Evolutionary conservation across 768 basidiomycete genomes (phyloP), one percentile per base, ranked within the genome.

Genomic region (Termitomyces sp.): DNA sequence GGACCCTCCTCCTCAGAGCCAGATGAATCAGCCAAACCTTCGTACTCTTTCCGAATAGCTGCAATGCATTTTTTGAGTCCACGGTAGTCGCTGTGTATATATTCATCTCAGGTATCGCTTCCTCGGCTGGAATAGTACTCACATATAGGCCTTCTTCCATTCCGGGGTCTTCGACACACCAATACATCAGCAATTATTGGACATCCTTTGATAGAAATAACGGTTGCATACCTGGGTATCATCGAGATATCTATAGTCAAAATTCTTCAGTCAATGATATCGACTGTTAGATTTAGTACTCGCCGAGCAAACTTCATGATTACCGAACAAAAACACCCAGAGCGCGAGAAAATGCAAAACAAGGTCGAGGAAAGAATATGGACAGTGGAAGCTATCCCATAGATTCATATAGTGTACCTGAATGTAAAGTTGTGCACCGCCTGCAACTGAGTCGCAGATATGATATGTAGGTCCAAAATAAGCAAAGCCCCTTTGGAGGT

Each of bases 141-240:
- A 82, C 86, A 87, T 86, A 66, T 88, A 86, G 2, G 82, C 84
- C 62, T 75, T 81, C 62, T 84, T 83, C 86, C 86, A 92, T 70
- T 91, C 90, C 2, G 87, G 83, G 31, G 80, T 84, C 90, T 90
- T 56, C 31, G 20, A 24, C 3, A 42, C 42, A 22, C 4, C 8
- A 49, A 48, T 20, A 49, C 15, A 20, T 46, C 22, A 56, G 29
- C 28, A 1, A 20, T 15, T 12, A 9, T 41, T 28, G 5, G 28
- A 24, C 16, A 37, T 29, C 8, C 4, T 29, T 54, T 16, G 9
- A 31, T 22, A n/a, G 22, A 1, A 15, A 24, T 13, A 22, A 47
- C 18, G 36, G 2, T 29, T 39, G 13, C 45, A 16, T 41, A 56
- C 55, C 55, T 56, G 55, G 26, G 55, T 56, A 56, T 56, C 55